These are phyloP conservation scores for Ajuga chamaepitys DNA, from an alignment of 257 asterid species.

Conservation along the genomic window DNA sequence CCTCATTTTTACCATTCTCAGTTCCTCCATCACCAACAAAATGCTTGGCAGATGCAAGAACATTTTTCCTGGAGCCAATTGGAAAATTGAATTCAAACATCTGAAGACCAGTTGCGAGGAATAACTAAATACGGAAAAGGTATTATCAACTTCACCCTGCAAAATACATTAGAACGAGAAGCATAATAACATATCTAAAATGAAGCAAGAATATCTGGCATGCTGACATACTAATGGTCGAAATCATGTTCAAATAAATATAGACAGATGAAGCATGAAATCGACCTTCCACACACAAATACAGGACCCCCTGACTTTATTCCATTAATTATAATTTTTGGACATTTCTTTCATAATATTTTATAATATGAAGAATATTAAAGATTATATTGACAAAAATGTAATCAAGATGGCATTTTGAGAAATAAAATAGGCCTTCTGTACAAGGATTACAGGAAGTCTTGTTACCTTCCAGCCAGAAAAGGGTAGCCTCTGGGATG, in stretches of 20 bases:
- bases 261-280: conserved; percentile 2
- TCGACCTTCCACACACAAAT: neutral
- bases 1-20: conserved; percentile 78
- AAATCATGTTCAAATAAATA: neutral
- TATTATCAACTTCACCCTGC: neutral
- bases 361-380: neutral
- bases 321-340: neutral
- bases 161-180: conserved; percentile 3
- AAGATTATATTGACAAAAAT: neutral
- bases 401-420: neutral
- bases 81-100: conserved; percentile 7
- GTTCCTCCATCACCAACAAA: conserved; percentile 94
- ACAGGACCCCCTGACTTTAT: neutral
- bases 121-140: conserved; percentile 1
- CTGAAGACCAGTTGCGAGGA: conserved; percentile 9
- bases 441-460: neutral
- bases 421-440: neutral
- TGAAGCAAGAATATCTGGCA: neutral
- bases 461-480: conserved; percentile 74
- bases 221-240: neutral
- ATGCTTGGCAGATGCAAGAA: conserved; percentile 89
- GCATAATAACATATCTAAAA: neutral
- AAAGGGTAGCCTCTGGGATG: conserved; percentile 86
- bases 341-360: neutral
- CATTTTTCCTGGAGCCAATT: conserved; percentile 55